Percentiles rank a stretch among this genome's conserved stretches.
phyloP scores from a whole-genome alignment of 2,329 filamentous ascomycete species.

The Hypocrella siamensis region DNA sequence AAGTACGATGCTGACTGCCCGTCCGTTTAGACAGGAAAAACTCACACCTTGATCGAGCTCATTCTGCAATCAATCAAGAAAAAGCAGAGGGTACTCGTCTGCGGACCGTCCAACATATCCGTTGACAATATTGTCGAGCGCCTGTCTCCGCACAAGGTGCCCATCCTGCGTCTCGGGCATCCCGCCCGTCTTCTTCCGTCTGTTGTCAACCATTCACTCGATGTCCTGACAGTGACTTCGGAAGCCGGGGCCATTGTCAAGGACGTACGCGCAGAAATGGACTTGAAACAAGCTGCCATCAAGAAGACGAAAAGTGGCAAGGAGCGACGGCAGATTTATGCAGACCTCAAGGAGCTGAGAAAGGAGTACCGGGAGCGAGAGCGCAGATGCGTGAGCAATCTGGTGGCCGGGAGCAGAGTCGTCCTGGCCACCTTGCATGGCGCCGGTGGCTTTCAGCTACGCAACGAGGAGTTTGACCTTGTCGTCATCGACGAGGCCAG shows the following conservation, averaged over 20 bases:
- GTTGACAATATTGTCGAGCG: conserved; percentile 98
- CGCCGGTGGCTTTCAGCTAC: conserved; percentile 70
- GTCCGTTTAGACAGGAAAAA: conserved; percentile 63
- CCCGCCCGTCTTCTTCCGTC: conserved; percentile 80
- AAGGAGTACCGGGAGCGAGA: conserved; percentile 84
- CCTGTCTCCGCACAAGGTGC: conserved; percentile 66
- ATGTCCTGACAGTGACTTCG: conserved; percentile 78
- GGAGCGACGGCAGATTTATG: conserved; percentile 70
- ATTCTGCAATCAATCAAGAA: conserved; percentile 77
- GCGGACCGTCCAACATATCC: conserved; percentile 89
- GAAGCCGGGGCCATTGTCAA: conserved; percentile 80
- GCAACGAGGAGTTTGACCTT: conserved; percentile 71
- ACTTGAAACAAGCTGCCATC: conserved; percentile 75
- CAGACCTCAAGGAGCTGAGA: conserved; percentile 67
- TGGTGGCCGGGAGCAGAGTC: conserved; percentile 67
- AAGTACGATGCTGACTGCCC: too few relatives aligned
- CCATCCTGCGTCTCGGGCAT: conserved; percentile 81
- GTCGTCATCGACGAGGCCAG: conserved; percentile 94
- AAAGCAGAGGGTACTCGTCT: conserved; percentile 68
- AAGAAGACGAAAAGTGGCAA: conserved; percentile 70
- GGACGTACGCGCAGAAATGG: conserved; percentile 85
- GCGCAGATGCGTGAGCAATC: conserved; percentile 58
- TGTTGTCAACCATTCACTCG: conserved; percentile 77
- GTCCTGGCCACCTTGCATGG: conserved; percentile 89
- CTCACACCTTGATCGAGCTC: conserved; percentile 87